Base-by-base conservation (phyloP, 2,329 filamentous ascomycete species). In the Chaetomiaceae sp. region DNA sequence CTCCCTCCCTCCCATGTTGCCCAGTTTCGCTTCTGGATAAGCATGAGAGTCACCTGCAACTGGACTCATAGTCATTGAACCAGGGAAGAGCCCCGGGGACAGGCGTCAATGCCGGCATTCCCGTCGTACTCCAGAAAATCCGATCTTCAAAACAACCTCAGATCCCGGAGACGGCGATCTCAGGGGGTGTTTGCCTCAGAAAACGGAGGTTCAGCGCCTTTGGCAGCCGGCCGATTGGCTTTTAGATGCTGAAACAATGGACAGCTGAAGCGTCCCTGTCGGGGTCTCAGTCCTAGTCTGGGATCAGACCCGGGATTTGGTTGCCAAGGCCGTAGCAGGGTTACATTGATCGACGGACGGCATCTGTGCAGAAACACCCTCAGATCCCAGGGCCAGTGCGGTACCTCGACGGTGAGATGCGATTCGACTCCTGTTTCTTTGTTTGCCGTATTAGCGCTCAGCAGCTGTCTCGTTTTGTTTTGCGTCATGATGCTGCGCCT, bases 401-500 rank as follows among this genome's bases (percentile, higher is more conserved):
- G 47, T 14, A n/a, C 48, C 48, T 46, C 33, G 8, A 34, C 14
- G 13, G 10, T 2, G 29, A 27, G 43, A 55, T 58, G 53, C 56
- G 56, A 58, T 58, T 58, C 34, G 56, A 41, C 51, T 38, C 53
- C 53, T 53, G 52, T 53, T 55, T 51, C 32, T 2, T 10, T 32
- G 11, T n/a, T 14, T 25, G 29, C 9, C 8, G 25, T 13, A 2
- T 41, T 46, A 46, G 34, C 36, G 33, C 40, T 10, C 18, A 14
- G 8, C 36, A 25, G 36, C n/a, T 42, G 27, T 42, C 7, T 34
- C 32, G 45, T 41, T 45, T 29, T 51, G 49, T 53, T 53, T 55
- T 41, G 53, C 25, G 23, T 53, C 50, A 51, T 48, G 49, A 53
- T 43, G 47, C 53, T 50, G 46, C 43, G 45, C 46, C 46, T 54